These are phyloP conservation scores for Exophiala spinifera DNA, from an alignment of 2,329 filamentous ascomycete genomes.

Conservation along the genomic window DNA sequence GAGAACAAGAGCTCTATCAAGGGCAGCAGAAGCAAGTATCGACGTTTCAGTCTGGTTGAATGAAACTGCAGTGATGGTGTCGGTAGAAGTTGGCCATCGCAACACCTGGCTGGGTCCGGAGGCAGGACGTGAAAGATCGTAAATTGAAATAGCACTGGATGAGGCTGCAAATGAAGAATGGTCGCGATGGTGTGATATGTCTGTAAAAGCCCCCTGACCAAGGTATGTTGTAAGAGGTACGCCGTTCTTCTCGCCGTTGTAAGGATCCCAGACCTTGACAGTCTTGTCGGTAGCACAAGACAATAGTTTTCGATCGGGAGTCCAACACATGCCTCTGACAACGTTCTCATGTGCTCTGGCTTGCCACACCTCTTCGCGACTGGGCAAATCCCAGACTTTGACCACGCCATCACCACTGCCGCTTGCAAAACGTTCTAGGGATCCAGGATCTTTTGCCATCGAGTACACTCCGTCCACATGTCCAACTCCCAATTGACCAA, in stretches of 20 bases:
- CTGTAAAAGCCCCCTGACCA: constrained; percentile 77
- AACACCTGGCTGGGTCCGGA: constrained; percentile 75
- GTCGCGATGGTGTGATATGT: constrained; percentile 76
- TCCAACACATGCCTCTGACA: constrained; percentile 89
- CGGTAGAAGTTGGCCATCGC: constrained; percentile 80
- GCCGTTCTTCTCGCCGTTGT: constrained; percentile 65
- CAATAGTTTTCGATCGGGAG: constrained; percentile 75
- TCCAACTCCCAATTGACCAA: constrained; percentile 81
- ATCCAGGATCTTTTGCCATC: constrained; percentile 75
- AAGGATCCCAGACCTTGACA: constrained; percentile 89
- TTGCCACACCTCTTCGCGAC: constrained; percentile 70
- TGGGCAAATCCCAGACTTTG: constrained; percentile 84
- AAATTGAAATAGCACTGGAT: constrained; percentile 77
- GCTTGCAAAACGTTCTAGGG: constrained; percentile 71
- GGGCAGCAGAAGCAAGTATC: constrained; percentile 78
- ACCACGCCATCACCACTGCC: constrained; percentile 89
- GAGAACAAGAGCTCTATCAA: constrained; percentile 80
- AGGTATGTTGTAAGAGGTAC: constrained; percentile 82
- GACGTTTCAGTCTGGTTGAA: constrained; percentile 96
- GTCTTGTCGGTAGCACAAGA: constrained; percentile 83
- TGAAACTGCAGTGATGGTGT: constrained; percentile 82
- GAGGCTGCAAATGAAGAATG: constrained; percentile 73
- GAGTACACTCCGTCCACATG: constrained; percentile 89
- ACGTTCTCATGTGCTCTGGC: constrained; percentile 86
- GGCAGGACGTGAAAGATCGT: constrained; percentile 78